A percentile compares a stretch with the other conserved stretches of the same genome.
Conservation (phyloP, 441 rosid species). For the Arabidopsis hybrid region DNA sequence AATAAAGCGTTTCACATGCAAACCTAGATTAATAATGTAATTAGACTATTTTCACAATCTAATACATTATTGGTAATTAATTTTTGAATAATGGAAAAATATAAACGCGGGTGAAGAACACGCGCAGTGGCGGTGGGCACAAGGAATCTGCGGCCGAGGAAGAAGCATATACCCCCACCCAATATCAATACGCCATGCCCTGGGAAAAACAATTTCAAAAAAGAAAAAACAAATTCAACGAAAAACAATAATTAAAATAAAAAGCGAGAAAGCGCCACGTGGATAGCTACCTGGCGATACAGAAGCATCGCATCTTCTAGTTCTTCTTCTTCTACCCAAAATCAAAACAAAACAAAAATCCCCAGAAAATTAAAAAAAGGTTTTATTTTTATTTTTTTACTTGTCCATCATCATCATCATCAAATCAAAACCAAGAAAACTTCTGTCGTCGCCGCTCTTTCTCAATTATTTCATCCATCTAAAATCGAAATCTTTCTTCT, state of each 20-base stretch:
- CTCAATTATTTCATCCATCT: conserved; percentile 26
- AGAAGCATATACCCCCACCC: conserved; percentile 33
- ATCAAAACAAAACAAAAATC: not conserved
- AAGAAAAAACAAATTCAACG: not conserved
- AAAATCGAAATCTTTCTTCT: conserved; percentile 13
- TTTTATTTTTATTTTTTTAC: not conserved
- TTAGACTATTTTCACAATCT: too few relatives aligned
- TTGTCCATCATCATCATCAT: not conserved
- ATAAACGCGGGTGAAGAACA: conserved; percentile 21
- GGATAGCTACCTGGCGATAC: conserved; percentile 46
- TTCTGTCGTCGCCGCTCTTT: conserved; percentile 35
- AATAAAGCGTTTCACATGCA: too few relatives aligned
- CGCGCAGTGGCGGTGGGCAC: conserved; percentile 39
- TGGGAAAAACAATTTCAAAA: not conserved
- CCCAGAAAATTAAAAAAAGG: conserved; percentile 1
- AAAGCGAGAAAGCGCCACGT: conserved; percentile 35
- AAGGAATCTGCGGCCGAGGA: conserved; percentile 42
- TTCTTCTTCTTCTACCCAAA: conserved; percentile 8
- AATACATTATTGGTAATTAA: too few relatives aligned
- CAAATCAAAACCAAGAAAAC: conserved; percentile 29
- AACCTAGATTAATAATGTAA: too few relatives aligned
- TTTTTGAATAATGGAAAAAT: too few relatives aligned
- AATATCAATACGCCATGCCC: conserved; percentile 24
- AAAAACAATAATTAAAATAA: not conserved
- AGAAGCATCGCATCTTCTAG: conserved; percentile 47